Conservation (phyloP, 257 asterid genomes). For the Rehmannia glutinosa region DNA sequence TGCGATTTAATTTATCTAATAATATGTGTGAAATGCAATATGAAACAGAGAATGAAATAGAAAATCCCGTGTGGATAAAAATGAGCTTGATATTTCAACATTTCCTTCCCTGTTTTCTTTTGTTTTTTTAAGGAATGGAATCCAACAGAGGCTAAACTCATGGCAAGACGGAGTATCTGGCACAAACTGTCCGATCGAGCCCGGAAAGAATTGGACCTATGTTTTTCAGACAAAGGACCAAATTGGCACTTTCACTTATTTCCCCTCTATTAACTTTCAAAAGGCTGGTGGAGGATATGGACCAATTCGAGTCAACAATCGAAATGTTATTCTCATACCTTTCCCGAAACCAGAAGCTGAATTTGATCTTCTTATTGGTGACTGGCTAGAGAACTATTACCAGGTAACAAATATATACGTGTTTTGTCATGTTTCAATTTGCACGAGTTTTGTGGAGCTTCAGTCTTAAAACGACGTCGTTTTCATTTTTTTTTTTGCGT, state of each 20-base stretch:
- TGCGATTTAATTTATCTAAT: too few relatives aligned
- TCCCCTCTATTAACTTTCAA: slow-evolving; percentile 50
- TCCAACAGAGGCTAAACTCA: slow-evolving; percentile 66
- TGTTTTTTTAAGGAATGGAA: slow-evolving; percentile 49
- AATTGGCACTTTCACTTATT: slow-evolving; percentile 55
- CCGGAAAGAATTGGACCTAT: slow-evolving; percentile 62
- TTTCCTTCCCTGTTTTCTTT: neutral
- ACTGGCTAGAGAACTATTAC: slow-evolving; percentile 35
- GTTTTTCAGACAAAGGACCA: slow-evolving; percentile 56
- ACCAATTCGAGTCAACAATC: slow-evolving; percentile 57
- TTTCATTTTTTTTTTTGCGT: neutral
- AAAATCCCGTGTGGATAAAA: too few relatives aligned
- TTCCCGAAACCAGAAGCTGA: slow-evolving; percentile 56
- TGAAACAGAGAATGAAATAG: too few relatives aligned
- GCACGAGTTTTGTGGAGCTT: neutral
- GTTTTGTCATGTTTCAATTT: neutral
- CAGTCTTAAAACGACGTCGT: neutral
- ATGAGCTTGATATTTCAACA: too few relatives aligned
- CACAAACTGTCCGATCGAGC: slow-evolving; percentile 58
- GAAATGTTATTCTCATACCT: slow-evolving; percentile 41
- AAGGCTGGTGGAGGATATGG: slow-evolving; percentile 72
- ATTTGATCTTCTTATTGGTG: slow-evolving; percentile 62
- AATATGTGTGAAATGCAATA: too few relatives aligned
- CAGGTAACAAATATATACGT: slow-evolving; percentile 13
- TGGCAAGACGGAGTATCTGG: slow-evolving; percentile 83